Base-by-base conservation (phyloP, 805 yeast genomes). In the Limtongia smithiae region DNA sequence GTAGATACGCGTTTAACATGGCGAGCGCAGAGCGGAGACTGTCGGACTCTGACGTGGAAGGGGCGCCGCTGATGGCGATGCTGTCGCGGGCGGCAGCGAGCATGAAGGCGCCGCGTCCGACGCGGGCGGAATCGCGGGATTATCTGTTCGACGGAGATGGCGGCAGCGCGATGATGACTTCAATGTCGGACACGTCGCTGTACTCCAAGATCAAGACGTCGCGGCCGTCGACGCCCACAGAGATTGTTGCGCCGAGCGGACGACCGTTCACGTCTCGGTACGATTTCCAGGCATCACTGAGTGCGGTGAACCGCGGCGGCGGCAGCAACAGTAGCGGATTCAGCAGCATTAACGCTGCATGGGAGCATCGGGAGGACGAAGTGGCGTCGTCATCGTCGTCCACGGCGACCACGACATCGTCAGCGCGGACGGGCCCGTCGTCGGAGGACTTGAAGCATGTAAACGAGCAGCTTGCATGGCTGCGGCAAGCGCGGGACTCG, bases 241-340 rank as follows among this genome's bases (percentile, higher is more conserved):
- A 51, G 37, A 33, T 37, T 15, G 50, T 39, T 18, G 41, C 58
- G 34, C 47, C 57, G 22, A 40, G 43, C 11, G 52, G 49, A 35
- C 51, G 49, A n/a, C 51, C 43, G 28, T 58, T 65, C 38, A 53
- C 51, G 37, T 46, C 58, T 15, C 59, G 69, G 14, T 66, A 66
- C 55, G 62, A 65, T 39, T 66, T 66, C 51, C 62, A 62, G 4
- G 44, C 60, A 7, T 62, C 68, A 14, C 55, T 48, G 40, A 50
- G 52, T 33, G 53, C 58, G 27, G 56, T 36, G 54, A 11, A 31
- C 51, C n/a, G 22, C 45, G 17, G 27, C 50, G 40, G 43, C 49
- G n/a, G 21, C 43, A 12, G 12, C 31, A 20, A 6, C 42, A 7
- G 33, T 22, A 25, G 15, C 27, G 33, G 30, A 41, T 12, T 24